Evolutionary conservation across 257 asterid species (phyloP), one percentile per base, ranked within the genome.

Genomic region (Nicotiana tomentosiformis): DNA sequence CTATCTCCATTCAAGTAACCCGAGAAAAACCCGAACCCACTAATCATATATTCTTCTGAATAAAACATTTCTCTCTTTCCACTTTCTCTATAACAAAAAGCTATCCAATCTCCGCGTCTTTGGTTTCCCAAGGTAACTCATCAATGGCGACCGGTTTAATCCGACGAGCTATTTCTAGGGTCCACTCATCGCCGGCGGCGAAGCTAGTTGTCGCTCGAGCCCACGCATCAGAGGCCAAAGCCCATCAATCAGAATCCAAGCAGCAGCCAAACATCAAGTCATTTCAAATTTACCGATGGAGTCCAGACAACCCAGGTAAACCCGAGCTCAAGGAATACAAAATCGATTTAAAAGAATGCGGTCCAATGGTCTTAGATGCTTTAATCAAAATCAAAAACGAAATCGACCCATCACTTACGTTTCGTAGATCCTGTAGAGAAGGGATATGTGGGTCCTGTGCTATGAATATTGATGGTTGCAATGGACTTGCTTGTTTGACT

Each of bases 371-470:
- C 1, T 88, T 95, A 16, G 99, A 95, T 85, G 99, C 99, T 2
- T 87, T 95, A 4, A 93, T 95, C 86, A 95, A 95, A 91, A 93
- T 95, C 11, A 95, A 94, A 62, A 94, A 95, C 85, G 98, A 95
- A 89, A 91, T 93, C 86, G 99, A 95, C 39, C 97, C 98, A 2
- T 84, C 95, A 46, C 89, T 95, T 20, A 95, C 99, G 66, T 95
- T 95, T 88, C 91, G 98, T 15, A 90, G 99, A 67, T 94, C 99
- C 57, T 95, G 98, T 89, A 97, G 98, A 14, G 98, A 95, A 84
- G 99, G 99, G n/a, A 95, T 95, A 85, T 95, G 99, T 82, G 99
- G 99, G 4, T 95, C 99, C 32, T 95, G 99, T 86, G 97, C 99
- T 16, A 95, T 95, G 98, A 95, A 93, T 84, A 95, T 95, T 81